A percentile compares a stretch with the other conserved stretches of the same genome.
phyloP scores from a whole-genome alignment of 2,329 filamentous ascomycete species.

The Teratosphaeria nubilosa region DNA sequence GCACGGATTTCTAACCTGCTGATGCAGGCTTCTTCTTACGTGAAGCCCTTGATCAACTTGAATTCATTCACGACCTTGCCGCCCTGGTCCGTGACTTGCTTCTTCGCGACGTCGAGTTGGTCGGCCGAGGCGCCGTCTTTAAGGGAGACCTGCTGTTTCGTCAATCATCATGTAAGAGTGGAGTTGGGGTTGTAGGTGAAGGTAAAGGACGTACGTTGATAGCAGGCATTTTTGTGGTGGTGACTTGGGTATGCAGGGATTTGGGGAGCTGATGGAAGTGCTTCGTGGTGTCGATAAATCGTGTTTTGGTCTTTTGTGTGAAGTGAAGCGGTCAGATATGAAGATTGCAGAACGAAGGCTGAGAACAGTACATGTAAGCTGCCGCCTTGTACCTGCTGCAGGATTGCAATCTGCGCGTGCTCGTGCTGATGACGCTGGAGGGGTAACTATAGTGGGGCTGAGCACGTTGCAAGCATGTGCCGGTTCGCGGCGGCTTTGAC shows the following conservation, averaged over 20 bases:
- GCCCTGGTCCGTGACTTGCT: slow-evolving; percentile 62
- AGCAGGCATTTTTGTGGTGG: slow-evolving; percentile 12
- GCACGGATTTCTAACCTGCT: no score
- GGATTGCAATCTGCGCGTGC: neutral
- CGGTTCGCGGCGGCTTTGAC: neutral
- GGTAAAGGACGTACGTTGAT: slow-evolving; percentile 20
- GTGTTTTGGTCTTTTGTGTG: neutral
- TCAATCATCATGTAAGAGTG: neutral
- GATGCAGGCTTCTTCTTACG: no score
- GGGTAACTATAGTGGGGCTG: neutral
- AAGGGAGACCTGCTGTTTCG: slow-evolving; percentile 58
- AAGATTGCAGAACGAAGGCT: neutral
- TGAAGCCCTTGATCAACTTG: slow-evolving; percentile 81
- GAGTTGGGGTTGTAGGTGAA: neutral
- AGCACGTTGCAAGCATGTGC: neutral
- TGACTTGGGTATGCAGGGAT: neutral
- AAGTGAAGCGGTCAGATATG: no score
- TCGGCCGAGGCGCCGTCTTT: slow-evolving; percentile 58
- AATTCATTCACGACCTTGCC: slow-evolving; percentile 79
- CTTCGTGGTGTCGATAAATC: no score
- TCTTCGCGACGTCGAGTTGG: slow-evolving; percentile 64
- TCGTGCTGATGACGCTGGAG: neutral
- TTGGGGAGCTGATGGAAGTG: neutral
- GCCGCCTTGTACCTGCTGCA: neutral
- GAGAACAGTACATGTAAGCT: no score